phyloP scores from a whole-genome alignment of 2,329 filamentous ascomycete genomes.

The Arthrobotrys sinensis region DNA sequence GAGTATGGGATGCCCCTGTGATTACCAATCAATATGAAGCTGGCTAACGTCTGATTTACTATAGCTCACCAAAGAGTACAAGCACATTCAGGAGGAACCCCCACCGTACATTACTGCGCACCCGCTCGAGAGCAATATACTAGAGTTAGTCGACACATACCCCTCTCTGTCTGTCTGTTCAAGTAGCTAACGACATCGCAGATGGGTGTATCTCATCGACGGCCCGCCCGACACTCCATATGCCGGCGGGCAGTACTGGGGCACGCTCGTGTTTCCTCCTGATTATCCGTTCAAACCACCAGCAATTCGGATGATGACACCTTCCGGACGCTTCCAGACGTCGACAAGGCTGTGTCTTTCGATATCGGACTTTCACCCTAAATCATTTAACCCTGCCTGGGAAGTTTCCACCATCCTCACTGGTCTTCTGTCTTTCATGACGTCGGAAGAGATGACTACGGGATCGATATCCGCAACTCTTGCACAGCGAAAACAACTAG shows the following conservation, averaged over 20 bases:
- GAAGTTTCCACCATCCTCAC: conserved; percentile 97
- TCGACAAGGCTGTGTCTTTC: conserved; percentile 92
- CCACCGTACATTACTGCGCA: conserved; percentile 91
- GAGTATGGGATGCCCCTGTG: conserved; percentile 57
- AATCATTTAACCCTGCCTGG: conserved; percentile 98
- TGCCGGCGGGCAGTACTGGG: conserved; percentile 96
- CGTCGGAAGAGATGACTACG: conserved; percentile 97
- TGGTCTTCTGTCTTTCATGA: conserved; percentile 97
- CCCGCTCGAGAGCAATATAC: conserved; percentile 89
- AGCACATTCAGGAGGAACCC: conserved; percentile 79
- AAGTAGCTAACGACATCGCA: conserved; percentile 65
- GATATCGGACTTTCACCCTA: conserved; percentile 97
- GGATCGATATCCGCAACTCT: conserved; percentile 85
- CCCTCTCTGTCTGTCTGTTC: conserved; percentile 64
- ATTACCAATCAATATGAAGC: conserved; percentile 38
- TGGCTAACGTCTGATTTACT: conserved; percentile 29
- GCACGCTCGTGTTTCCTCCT: conserved; percentile 92
- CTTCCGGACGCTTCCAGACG: conserved; percentile 93
- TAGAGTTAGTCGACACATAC: conserved; percentile 76
- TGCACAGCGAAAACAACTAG: conserved; percentile 82
- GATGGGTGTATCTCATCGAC: conserved; percentile 96
- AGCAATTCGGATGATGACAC: conserved; percentile 98
- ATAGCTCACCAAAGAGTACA: conserved; percentile 76
- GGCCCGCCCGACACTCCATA: conserved; percentile 96
- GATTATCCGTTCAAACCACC: conserved; percentile 98